A percentile compares a stretch with the other conserved stretches of the same genome.
Evolutionary conservation across 2,329 filamentous ascomycete genomes (phyloP).

Genomic region (Dothideomycetes sp.): DNA sequence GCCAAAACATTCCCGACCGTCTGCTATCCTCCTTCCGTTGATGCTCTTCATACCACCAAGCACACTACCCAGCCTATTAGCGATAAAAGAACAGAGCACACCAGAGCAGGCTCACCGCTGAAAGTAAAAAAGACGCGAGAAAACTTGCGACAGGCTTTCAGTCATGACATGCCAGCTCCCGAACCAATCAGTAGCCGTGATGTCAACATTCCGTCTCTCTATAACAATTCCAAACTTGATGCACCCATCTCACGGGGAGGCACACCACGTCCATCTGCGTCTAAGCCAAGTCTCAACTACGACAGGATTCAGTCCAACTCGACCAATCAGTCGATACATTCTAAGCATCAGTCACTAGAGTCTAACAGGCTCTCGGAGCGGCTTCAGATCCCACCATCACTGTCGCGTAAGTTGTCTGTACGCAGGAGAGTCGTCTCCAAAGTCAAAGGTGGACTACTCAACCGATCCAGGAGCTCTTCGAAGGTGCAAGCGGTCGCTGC

Average conservation of each 20-base stretch:
- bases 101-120: slow-evolving; percentile 23
- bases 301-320: no score
- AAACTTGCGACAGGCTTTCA: slow-evolving; percentile 20
- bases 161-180: background rate
- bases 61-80: background rate
- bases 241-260: no score
- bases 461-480: slow-evolving; percentile 20
- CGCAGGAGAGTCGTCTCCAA: slow-evolving; percentile 28
- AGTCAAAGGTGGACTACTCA: slow-evolving; percentile 26
- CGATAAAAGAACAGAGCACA: background rate
- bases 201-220: no score
- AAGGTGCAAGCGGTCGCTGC: slow-evolving; percentile 14
- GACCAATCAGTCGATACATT: no score
- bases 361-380: no score
- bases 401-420: slow-evolving; percentile 25
- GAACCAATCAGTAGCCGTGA: background rate
- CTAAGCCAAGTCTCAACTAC: no score
- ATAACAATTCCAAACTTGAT: no score
- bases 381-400: no score
- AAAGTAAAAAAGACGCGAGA: slow-evolving; percentile 29
- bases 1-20: background rate
- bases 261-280: no score
- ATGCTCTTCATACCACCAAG: background rate
- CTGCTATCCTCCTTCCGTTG: background rate
- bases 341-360: no score